A percentile compares a stretch with the other conserved stretches of the same genome.
Evolutionary conservation across 371 early-diverging fungal genomes (phyloP).

Genomic region (Umbelopsis sp.): DNA sequence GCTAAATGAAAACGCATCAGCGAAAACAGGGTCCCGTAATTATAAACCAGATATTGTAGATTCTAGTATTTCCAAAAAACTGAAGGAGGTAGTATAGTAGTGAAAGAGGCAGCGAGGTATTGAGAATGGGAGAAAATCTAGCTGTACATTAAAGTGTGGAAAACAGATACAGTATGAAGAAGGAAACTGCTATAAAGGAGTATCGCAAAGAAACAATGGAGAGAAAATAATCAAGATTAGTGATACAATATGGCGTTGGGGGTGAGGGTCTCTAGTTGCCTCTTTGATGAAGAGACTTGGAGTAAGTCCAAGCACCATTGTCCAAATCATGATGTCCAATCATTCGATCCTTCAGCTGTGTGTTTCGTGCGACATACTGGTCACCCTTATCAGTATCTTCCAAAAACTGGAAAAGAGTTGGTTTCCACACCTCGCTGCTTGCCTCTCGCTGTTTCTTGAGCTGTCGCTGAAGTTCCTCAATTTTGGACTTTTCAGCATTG

Average conservation of each 20-base stretch:
- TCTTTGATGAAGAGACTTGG: slow-evolving; percentile 40
- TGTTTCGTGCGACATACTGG: slow-evolving; percentile 25
- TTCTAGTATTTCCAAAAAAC: slow-evolving; percentile 2
- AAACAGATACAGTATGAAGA: slow-evolving; percentile 9
- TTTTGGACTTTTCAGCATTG: slow-evolving; percentile 67
- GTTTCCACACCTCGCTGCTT: slow-evolving; percentile 55
- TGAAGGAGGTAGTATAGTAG: neutral
- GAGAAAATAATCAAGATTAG: slow-evolving; percentile 1
- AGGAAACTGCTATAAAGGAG: neutral
- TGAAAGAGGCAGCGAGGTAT: neutral
- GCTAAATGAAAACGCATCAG: no score
- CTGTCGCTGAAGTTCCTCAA: slow-evolving; percentile 76
- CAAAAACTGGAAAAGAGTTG: slow-evolving; percentile 56
- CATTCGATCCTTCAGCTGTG: slow-evolving; percentile 25
- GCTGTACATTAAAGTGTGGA: slow-evolving; percentile 7
- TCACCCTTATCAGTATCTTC: slow-evolving; percentile 36
- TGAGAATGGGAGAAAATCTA: slow-evolving; percentile 8
- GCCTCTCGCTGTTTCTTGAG: slow-evolving; percentile 68
- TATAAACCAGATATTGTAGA: no score
- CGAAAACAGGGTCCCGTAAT: no score
- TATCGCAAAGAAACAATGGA: neutral
- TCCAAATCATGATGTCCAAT: slow-evolving; percentile 41
- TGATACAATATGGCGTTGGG: neutral
- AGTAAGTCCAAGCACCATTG: slow-evolving; percentile 50
- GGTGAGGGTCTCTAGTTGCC: neutral